Conservation (phyloP, 2,329 filamentous ascomycete species). For the Fusarium algeriense region DNA sequence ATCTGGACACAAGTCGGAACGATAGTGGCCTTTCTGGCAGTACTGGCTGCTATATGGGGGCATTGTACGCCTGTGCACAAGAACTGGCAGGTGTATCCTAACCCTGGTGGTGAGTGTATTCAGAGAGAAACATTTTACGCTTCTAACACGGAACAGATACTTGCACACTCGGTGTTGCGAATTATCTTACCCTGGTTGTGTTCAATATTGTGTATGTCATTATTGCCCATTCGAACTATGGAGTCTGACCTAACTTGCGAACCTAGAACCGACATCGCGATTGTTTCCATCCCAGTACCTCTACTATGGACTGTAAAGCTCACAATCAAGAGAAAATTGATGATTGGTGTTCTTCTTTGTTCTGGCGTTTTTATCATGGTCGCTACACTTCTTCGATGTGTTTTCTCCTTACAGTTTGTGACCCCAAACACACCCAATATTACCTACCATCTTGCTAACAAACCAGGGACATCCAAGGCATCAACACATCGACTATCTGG, state of each 20-base stretch:
- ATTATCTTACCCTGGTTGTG: conserved; percentile 54
- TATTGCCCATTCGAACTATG: no score
- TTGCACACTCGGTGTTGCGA: conserved; percentile 53
- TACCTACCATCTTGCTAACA: not conserved
- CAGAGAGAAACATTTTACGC: accelerated
- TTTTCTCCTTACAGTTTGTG: conserved; percentile 50
- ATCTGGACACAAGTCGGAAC: conserved; percentile 51
- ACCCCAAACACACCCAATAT: no score
- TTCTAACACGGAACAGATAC: conserved; percentile 41
- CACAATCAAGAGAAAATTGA: conserved; percentile 53
- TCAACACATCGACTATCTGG: conserved; percentile 58
- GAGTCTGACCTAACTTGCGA: conserved; percentile 10
- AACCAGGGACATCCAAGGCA: conserved; percentile 49
- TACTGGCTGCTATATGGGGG: conserved; percentile 52
- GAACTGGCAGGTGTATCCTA: conserved; percentile 57
- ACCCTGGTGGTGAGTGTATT: conserved; percentile 52
- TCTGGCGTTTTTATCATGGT: conserved; percentile 59
- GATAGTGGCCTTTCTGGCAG: conserved; percentile 49
- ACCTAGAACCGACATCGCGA: conserved; percentile 54
- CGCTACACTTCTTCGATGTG: conserved; percentile 57
- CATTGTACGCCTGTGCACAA: conserved; percentile 54
- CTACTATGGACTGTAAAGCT: conserved; percentile 56
- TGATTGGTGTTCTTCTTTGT: conserved; percentile 56
- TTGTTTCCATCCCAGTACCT: conserved; percentile 57
- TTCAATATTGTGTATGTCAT: conserved; percentile 52